Evolutionary conservation across 2,329 filamentous ascomycete genomes (phyloP).

Genomic region (Drechslerella coelobrocha): DNA sequence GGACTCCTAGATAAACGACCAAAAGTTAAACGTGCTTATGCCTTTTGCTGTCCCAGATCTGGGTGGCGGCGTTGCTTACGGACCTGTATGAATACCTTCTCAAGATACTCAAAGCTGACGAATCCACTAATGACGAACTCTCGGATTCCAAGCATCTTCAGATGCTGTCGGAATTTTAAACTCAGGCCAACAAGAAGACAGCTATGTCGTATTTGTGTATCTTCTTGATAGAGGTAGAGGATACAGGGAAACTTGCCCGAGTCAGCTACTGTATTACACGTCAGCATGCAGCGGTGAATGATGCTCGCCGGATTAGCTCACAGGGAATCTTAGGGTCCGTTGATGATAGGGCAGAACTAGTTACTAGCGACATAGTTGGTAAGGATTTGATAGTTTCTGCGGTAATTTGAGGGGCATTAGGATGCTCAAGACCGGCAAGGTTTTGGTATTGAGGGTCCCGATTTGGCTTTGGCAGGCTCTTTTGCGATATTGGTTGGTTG

Average conservation of each 20-base stretch:
- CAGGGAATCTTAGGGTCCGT: too few relatives aligned
- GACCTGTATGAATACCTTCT: constrained; percentile 16
- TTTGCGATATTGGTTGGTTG: too few relatives aligned
- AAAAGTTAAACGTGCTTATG: background rate
- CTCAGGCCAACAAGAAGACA: background rate
- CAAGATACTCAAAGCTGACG: constrained; percentile 22
- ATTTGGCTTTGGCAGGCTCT: too few relatives aligned
- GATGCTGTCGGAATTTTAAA: background rate
- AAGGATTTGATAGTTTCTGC: too few relatives aligned
- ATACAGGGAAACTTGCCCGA: background rate
- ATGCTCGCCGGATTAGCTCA: too few relatives aligned
- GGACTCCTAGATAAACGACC: constrained; percentile 35
- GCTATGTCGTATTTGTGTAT: background rate
- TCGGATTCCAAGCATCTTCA: background rate
- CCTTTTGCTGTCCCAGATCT: too few relatives aligned
- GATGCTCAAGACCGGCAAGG: too few relatives aligned
- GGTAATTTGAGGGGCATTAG: too few relatives aligned
- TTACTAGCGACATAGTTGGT: too few relatives aligned
- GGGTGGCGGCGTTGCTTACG: background rate
- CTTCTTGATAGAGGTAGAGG: background rate
- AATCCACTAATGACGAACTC: constrained; percentile 7
- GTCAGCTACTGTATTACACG: background rate
- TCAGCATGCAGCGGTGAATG: too few relatives aligned
- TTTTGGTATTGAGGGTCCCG: too few relatives aligned
- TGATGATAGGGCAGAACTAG: too few relatives aligned